Base-by-base conservation (phyloP, 306 rosid species). In the Quercus agrifolia region DNA sequence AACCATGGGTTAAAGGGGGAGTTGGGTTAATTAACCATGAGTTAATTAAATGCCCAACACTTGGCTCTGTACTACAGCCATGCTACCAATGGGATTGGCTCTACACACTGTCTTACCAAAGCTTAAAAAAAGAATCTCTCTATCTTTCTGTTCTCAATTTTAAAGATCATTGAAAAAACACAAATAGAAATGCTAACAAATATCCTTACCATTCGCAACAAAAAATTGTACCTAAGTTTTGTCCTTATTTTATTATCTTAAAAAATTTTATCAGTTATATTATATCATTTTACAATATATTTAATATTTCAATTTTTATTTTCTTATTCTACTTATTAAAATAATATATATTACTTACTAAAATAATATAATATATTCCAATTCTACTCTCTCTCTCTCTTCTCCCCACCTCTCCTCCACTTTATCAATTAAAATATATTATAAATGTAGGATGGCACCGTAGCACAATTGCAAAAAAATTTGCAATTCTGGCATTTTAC, bases 41-140 rank as follows among this genome's bases (percentile, higher is more conserved):
- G 92, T 86, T 85, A 86, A 63, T 70, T 27, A 70, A 80, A 23
- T 79, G 83, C 87, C 81, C 69, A 77, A 91, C 98, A 94, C 92
- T 88, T 94, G 98, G 84, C 97, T 74, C 51, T 51, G 64, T 35
- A 81, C 78, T 79, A 56, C 97, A 92, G 94, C 89, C 98, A 94
- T 94, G 98, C 97, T 88, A 8, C 97, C 96, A 92, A 90, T 90
- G 46, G 58, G 61, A 76, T 31, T 75, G 30, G 44, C 80, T 70
- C 85, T 77, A 64, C 57, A 77, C 8, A 86, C 85, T 88, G 83
- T 80, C 80, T 76, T 77, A 71, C 70, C 81, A 31, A 62, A 71
- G 54, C 15, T 49, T n/a, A 70, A 51, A 75, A 19, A 78, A 77
- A 77, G 58, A 38, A 31, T 78, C 61, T 63, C 70, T 82, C 69